These are phyloP conservation scores for Skeletonema grethae DNA, from an alignment of 108 stramenopile genomes.

Conservation along the genomic window DNA sequence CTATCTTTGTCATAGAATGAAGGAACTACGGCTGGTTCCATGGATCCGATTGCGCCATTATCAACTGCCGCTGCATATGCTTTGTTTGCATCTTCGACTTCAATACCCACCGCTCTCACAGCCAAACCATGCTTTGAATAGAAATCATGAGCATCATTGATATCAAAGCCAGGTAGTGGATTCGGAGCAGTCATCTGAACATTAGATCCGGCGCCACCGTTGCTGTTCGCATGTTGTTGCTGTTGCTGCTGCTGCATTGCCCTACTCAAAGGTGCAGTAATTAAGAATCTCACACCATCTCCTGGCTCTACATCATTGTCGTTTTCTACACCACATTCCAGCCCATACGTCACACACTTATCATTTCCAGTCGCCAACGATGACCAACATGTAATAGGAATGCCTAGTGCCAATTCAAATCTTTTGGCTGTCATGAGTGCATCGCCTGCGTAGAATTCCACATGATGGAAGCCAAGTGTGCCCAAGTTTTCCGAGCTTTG, in stretches of 20 bases:
- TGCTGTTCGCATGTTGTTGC: background rate
- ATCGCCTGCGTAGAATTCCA: constrained; percentile 70
- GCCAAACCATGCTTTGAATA: constrained; percentile 61
- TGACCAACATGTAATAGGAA: constrained; percentile 58
- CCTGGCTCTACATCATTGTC: constrained; percentile 16
- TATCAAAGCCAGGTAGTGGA: constrained; percentile 51
- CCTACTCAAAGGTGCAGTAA: constrained; percentile 39
- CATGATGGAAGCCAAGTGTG: constrained; percentile 62
- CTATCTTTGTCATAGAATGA: constrained; percentile 23
- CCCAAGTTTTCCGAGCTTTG: constrained; percentile 47
- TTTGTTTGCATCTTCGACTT: constrained; percentile 42
- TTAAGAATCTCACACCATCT: constrained; percentile 38
- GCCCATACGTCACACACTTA: constrained; percentile 58
- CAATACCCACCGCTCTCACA: constrained; percentile 56
- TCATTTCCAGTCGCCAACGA: constrained; percentile 63
- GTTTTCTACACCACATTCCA: constrained; percentile 44
- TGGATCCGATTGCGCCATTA: constrained; percentile 54
- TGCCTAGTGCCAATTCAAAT: constrained; percentile 53
- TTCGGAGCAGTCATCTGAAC: constrained; percentile 47
- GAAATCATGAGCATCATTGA: constrained; percentile 46
- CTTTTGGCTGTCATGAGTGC: constrained; percentile 51
- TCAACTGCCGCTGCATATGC: constrained; percentile 52
- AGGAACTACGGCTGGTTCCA: constrained; percentile 54
- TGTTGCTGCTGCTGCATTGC: constrained; percentile 1
- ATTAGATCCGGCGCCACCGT: constrained; percentile 7